A percentile compares a stretch with the other conserved stretches of the same genome.
Conservation (phyloP, 129 eudicot genomes). For the Flaveria trinervia region DNA sequence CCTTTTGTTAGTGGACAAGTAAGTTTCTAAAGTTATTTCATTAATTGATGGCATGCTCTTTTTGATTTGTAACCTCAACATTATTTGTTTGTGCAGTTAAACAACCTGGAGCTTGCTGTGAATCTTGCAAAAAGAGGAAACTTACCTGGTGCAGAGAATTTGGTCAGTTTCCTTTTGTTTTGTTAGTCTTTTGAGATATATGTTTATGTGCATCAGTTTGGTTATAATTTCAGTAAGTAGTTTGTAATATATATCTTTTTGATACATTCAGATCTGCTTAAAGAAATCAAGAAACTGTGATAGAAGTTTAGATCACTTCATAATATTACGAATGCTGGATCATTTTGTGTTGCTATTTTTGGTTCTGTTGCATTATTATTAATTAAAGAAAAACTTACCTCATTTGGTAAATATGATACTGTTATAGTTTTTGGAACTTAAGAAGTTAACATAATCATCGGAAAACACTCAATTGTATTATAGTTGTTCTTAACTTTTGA, state of each 20-base stretch:
- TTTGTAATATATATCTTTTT: neutral
- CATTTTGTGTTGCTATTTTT: conserved; percentile 5
- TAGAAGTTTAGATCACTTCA: neutral
- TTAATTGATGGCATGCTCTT: neutral
- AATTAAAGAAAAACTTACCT: neutral
- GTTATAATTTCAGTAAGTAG: neutral
- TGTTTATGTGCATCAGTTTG: conserved; percentile 12
- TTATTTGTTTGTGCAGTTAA: conserved; percentile 52
- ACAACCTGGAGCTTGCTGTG: conserved; percentile 97
- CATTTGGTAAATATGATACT: neutral
- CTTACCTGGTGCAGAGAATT: conserved; percentile 96
- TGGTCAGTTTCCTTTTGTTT: conserved; percentile 44
- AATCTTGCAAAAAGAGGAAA: conserved; percentile 97
- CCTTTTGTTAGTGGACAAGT: conserved; percentile 97
- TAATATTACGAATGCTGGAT: neutral
- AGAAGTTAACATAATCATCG: neutral
- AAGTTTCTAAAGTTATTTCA: conserved; percentile 27
- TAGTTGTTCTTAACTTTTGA: neutral
- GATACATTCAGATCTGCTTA: neutral
- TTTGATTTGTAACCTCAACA: neutral
- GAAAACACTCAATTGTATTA: neutral
- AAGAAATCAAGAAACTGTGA: neutral
- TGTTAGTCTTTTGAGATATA: neutral
- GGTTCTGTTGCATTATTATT: neutral
- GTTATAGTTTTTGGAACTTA: neutral